Percentiles rank a stretch among this genome's conserved stretches.
phyloP scores from a whole-genome alignment of 805 yeast species.

The Cyberlindnera sargentensis region DNA sequence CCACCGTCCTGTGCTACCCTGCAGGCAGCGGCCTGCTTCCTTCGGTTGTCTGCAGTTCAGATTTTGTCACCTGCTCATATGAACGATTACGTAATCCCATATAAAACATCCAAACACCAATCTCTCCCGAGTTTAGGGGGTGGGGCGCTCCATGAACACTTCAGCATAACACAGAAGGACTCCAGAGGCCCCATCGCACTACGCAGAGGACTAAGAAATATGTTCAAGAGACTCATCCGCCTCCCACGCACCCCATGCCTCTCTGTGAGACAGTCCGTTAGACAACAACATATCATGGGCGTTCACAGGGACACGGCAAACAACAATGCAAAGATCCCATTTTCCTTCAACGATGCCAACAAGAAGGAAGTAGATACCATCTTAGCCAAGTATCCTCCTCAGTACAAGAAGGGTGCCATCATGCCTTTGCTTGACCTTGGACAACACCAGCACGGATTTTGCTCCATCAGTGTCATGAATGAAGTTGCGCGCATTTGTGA shows the following conservation, averaged over 20 bases:
- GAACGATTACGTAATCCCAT: too few species aligned
- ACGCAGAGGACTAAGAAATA: neutral
- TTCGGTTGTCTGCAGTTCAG: too few species aligned
- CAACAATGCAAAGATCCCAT: conserved; percentile 62
- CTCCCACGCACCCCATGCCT: neutral
- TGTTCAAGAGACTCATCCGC: neutral
- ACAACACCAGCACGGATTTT: conserved; percentile 81
- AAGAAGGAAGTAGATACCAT: conserved; percentile 61
- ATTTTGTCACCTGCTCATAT: too few species aligned
- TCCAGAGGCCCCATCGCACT: too few species aligned
- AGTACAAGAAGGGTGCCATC: conserved; percentile 80
- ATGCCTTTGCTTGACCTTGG: conserved; percentile 86
- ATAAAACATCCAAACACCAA: too few species aligned
- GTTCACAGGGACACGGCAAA: conserved; percentile 69
- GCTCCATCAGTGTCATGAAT: conserved; percentile 83
- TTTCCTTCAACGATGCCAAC: conserved; percentile 66
- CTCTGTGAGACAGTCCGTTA: neutral
- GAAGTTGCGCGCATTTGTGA: conserved; percentile 78
- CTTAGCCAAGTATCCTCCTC: conserved; percentile 75
- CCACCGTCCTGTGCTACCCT: too few species aligned
- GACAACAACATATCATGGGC: conserved; percentile 19
- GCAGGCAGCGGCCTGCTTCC: too few species aligned
- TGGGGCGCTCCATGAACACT: too few species aligned
- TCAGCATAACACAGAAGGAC: too few species aligned
- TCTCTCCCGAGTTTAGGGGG: too few species aligned